phyloP scores from a whole-genome alignment of 306 rosid species.

The Dalbergia cochinchinensis region DNA sequence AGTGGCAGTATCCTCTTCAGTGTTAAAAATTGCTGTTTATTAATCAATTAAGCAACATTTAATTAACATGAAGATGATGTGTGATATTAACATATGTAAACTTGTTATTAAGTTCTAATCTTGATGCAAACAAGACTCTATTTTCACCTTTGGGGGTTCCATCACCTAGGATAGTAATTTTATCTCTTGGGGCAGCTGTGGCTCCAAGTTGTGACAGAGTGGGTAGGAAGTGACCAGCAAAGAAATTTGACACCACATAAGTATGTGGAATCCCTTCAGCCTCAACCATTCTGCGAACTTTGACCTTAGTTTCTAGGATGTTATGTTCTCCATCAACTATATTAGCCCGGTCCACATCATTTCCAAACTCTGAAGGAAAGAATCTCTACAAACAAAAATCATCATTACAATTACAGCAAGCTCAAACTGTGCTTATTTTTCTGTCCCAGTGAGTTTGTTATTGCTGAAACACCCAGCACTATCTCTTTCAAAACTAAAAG shows the following conservation, averaged over 20 bases:
- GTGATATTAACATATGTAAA: too few relatives aligned
- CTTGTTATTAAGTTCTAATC: background rate
- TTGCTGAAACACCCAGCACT: background rate
- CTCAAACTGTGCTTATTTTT: too few relatives aligned
- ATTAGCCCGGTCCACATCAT: slow-evolving; percentile 39
- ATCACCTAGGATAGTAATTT: slow-evolving; percentile 50
- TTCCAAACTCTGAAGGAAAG: slow-evolving; percentile 54
- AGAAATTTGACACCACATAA: slow-evolving; percentile 31
- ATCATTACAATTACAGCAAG: too few relatives aligned
- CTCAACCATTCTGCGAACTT: slow-evolving; percentile 46
- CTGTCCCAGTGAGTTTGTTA: background rate
- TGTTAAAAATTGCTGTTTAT: slow-evolving; percentile 41
- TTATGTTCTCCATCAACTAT: slow-evolving; percentile 34
- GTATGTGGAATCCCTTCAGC: slow-evolving; percentile 50
- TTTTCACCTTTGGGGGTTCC: slow-evolving; percentile 52
- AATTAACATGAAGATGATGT: background rate
- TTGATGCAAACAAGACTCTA: background rate
- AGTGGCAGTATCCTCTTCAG: slow-evolving; percentile 56
- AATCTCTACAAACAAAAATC: slow-evolving; percentile 46
- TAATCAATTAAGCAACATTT: background rate
- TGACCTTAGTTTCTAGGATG: background rate
- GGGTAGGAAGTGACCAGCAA: slow-evolving; percentile 46
- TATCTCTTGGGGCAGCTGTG: slow-evolving; percentile 48
- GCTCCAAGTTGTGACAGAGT: slow-evolving; percentile 37
- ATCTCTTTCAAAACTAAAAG: too few relatives aligned